A percentile compares a stretch with the other conserved stretches of the same genome.
phyloP scores from a whole-genome alignment of 192 early-diverging fungal genomes.

The Oehlia diaphana region DNA sequence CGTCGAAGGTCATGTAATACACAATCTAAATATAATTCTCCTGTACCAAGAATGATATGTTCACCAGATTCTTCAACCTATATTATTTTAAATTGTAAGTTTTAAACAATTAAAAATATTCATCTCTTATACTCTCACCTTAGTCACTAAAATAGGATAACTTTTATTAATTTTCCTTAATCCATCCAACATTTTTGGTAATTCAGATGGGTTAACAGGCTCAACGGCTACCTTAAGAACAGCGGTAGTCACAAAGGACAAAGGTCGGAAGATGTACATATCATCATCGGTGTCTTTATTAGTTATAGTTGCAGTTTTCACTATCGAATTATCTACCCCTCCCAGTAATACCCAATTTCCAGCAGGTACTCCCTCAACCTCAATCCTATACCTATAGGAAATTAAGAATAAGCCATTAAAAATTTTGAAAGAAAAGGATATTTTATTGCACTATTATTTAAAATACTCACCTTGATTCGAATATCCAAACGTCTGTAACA shows the following conservation, averaged over 20 bases:
- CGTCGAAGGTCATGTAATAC: slow-evolving; percentile 92
- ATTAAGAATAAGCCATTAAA: background rate
- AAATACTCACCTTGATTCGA: slow-evolving; percentile 70
- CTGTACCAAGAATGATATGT: slow-evolving; percentile 91
- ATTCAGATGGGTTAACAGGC: slow-evolving; percentile 95
- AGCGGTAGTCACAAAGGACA: slow-evolving; percentile 78
- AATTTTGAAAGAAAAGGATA: background rate
- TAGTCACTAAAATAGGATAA: slow-evolving; percentile 86
- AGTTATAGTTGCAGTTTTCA: slow-evolving; percentile 94
- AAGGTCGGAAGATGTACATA: slow-evolving; percentile 79
- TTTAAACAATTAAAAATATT: background rate
- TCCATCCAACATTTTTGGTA: slow-evolving; percentile 97
- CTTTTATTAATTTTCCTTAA: slow-evolving; percentile 94
- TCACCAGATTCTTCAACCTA: slow-evolving; percentile 94
- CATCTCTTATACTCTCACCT: slow-evolving; percentile 37
- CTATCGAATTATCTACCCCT: slow-evolving; percentile 91
- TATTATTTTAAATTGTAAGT: background rate
- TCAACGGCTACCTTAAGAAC: slow-evolving; percentile 96
- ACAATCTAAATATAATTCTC: slow-evolving; percentile 96
- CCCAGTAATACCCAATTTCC: slow-evolving; percentile 89
- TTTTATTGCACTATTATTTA: background rate
- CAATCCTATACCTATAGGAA: slow-evolving; percentile 69
- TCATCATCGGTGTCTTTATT: slow-evolving; percentile 66
- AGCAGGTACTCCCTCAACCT: slow-evolving; percentile 75
- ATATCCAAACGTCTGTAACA: slow-evolving; percentile 73